phyloP scores from a whole-genome alignment of 1,284 basidiomycete genomes.

The Coniophora puteana region DNA sequence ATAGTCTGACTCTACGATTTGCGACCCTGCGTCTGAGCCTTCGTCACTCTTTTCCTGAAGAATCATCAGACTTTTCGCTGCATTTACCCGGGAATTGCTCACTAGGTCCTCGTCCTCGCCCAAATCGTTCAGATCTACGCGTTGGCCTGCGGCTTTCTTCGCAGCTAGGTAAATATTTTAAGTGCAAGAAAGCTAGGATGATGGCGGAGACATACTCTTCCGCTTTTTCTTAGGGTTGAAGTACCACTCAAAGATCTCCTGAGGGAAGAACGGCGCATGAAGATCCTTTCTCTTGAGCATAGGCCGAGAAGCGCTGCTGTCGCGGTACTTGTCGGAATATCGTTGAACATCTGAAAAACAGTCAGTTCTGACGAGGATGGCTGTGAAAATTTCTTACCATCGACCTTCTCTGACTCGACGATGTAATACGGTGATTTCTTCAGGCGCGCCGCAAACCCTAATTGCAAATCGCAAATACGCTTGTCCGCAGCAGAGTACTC shows the following conservation, averaged over 20 bases:
- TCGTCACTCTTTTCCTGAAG: conserved; percentile 62
- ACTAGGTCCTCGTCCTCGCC: conserved; percentile 65
- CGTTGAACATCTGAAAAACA: conserved; percentile 56
- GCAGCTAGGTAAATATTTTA: conserved; percentile 24
- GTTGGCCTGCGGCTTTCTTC: conserved; percentile 35
- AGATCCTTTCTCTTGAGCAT: conserved; percentile 65
- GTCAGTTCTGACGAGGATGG: conserved; percentile 1
- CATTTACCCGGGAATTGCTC: conserved; percentile 9
- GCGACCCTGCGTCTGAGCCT: conserved; percentile 59
- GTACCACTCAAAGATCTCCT: conserved; percentile 70
- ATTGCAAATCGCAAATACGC: conserved; percentile 59
- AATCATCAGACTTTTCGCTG: conserved; percentile 10
- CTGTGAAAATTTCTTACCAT: conserved; percentile 37
- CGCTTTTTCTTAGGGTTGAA: conserved; percentile 71
- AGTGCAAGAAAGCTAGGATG: neutral
- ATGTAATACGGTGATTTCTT: conserved; percentile 69
- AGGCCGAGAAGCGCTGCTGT: conserved; percentile 54
- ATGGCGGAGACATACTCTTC: conserved; percentile 37
- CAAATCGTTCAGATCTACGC: conserved; percentile 61
- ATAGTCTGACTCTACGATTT: conserved; percentile 64
- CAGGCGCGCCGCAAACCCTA: conserved; percentile 60
- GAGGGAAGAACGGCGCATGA: conserved; percentile 72
- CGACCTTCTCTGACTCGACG: conserved; percentile 63
- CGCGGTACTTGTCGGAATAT: conserved; percentile 79
- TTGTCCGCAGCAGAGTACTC: conserved; percentile 63